Evolutionary conservation across 2,329 filamentous ascomycete genomes (phyloP).

Genomic region (Ascochyta lentis): DNA sequence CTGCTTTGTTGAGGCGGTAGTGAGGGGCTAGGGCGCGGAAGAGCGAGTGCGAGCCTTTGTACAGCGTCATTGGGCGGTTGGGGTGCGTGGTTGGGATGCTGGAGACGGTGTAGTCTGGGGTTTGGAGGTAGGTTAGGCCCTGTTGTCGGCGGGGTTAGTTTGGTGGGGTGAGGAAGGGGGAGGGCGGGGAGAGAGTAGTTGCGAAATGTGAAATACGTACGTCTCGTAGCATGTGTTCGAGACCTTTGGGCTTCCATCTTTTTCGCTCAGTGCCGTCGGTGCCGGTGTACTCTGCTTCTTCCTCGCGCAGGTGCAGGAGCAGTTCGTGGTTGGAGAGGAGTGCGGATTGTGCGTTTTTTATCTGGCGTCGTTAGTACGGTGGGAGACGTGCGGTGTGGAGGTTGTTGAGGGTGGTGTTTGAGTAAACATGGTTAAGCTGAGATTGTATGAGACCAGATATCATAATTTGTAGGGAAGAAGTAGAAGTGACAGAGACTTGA

Average conservation of each 20-base stretch:
- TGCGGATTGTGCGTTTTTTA: constrained; percentile 73
- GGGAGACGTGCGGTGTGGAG: too few relatives aligned
- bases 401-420: not conserved
- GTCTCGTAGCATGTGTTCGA: constrained; percentile 69
- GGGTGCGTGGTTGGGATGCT: constrained; percentile 27
- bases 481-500: too few relatives aligned
- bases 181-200: too few relatives aligned
- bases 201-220: constrained; percentile 49
- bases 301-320: constrained; percentile 52
- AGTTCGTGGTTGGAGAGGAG: constrained; percentile 78
- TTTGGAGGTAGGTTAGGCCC: constrained; percentile 58
- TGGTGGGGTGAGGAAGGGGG: not conserved
- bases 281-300: constrained; percentile 44
- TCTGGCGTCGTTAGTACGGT: constrained; percentile 49
- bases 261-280: constrained; percentile 37
- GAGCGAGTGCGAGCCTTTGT: constrained; percentile 41
- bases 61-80: constrained; percentile 41
- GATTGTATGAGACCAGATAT: not conserved
- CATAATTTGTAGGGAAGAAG: too few relatives aligned
- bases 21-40: constrained; percentile 39
- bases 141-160: constrained; percentile 7
- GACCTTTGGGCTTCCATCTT: constrained; percentile 56
- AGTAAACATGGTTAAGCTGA: not conserved
- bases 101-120: constrained; percentile 32
- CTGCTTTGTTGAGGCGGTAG: constrained; percentile 46